Evolutionary conservation across 352 stramenopile genomes (phyloP).

Genomic region (Pythium aquatile): DNA sequence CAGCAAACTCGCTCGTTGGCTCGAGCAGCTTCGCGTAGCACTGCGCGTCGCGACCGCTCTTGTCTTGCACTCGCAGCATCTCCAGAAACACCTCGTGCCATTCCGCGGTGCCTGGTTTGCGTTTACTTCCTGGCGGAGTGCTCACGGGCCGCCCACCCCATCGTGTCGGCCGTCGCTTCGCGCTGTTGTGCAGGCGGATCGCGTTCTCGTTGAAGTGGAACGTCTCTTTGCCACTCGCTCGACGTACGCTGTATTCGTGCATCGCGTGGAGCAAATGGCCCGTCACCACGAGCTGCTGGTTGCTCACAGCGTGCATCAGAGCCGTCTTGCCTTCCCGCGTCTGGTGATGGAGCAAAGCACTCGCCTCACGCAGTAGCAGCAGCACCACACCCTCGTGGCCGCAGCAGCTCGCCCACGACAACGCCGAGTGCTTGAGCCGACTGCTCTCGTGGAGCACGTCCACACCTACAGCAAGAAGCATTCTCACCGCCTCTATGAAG

Average conservation of each 20-base stretch:
- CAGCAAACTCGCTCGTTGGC: not conserved
- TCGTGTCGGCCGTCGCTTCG: conserved; percentile 10
- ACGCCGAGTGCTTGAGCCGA: conserved; percentile 56
- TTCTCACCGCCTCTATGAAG: conserved; percentile 32
- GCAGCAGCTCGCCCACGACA: conserved; percentile 77
- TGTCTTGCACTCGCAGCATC: conserved; percentile 37
- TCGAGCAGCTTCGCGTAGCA: conserved; percentile 24
- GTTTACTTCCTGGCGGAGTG: not conserved
- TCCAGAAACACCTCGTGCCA: conserved; percentile 61
- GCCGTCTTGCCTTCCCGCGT: conserved; percentile 67
- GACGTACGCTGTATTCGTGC: conserved; percentile 26
- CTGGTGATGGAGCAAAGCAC: conserved; percentile 34
- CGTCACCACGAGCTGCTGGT: conserved; percentile 51
- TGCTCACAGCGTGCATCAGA: conserved; percentile 62
- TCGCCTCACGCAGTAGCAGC: conserved; percentile 37
- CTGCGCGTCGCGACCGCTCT: conserved; percentile 34
- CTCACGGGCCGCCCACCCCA: conserved; percentile 17
- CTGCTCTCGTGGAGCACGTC: conserved; percentile 46
- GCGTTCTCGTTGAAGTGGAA: conserved; percentile 31
- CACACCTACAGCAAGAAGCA: conserved; percentile 47
- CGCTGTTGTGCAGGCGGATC: conserved; percentile 12
- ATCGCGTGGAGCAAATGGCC: conserved; percentile 50
- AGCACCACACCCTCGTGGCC: conserved; percentile 64
- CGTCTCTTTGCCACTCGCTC: conserved; percentile 17
- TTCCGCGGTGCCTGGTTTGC: conserved; percentile 28